Evolutionary conservation across 2,329 filamentous ascomycete genomes (phyloP).

Genomic region (Scedosporium minutisporum): DNA sequence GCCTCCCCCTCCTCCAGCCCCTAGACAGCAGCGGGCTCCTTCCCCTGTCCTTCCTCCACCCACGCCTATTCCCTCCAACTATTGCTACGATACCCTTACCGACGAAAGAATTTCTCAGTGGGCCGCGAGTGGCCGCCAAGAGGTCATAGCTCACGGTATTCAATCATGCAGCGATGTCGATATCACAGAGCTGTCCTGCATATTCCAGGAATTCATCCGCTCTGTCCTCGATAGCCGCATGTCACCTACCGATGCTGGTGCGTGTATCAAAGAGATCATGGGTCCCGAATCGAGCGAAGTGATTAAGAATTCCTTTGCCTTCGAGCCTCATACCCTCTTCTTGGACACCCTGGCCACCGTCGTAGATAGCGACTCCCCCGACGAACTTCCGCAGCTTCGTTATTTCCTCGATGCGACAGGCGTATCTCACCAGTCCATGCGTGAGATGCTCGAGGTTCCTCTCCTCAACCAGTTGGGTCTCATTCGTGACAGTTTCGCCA

Average conservation of each 20-base stretch:
- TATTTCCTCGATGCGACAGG: constrained; percentile 63
- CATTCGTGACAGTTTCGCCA: constrained; percentile 74
- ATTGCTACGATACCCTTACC: constrained; percentile 68
- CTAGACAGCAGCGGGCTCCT: constrained; percentile 20
- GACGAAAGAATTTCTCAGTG: constrained; percentile 59
- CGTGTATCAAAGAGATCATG: constrained; percentile 64
- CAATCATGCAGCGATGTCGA: constrained; percentile 60
- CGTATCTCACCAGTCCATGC: constrained; percentile 63
- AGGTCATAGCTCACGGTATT: constrained; percentile 55
- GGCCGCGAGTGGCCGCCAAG: constrained; percentile 55
- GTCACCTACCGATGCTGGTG: constrained; percentile 58
- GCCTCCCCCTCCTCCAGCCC: neutral
- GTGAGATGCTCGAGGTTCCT: constrained; percentile 71
- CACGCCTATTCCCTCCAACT: constrained; percentile 34
- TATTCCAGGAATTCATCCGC: constrained; percentile 80
- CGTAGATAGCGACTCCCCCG: constrained; percentile 55
- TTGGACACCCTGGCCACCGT: constrained; percentile 76
- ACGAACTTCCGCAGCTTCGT: constrained; percentile 43
- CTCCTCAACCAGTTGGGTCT: constrained; percentile 68
- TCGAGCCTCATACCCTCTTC: constrained; percentile 62
- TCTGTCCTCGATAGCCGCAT: constrained; percentile 63
- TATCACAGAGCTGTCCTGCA: constrained; percentile 53
- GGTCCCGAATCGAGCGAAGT: constrained; percentile 42
- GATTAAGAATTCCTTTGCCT: constrained; percentile 37
- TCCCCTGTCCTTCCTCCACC: constrained; percentile 16